Evolutionary conservation across 2,329 filamentous ascomycete genomes (phyloP).

Genomic region (Zasmidium angulare): DNA sequence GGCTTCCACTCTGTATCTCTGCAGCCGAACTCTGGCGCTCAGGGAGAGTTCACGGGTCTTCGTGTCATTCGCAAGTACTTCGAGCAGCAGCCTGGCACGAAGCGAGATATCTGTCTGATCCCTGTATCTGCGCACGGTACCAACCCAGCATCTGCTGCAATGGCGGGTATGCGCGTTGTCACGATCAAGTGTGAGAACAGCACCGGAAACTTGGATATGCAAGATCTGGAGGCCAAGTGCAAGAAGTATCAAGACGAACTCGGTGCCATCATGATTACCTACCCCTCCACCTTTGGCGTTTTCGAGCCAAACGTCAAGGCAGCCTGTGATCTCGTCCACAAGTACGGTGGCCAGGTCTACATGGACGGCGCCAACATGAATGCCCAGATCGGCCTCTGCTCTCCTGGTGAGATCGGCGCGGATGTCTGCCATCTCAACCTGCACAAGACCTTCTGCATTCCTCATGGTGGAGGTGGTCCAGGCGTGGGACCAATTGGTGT

Average conservation of each 20-base stretch:
- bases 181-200: slow-evolving; percentile 84
- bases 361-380: slow-evolving; percentile 99
- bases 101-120: slow-evolving; percentile 89
- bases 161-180: slow-evolving; percentile 94
- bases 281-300: slow-evolving; percentile 91
- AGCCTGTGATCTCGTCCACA: slow-evolving; percentile 81
- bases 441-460: slow-evolving; percentile 99
- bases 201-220: slow-evolving; percentile 87
- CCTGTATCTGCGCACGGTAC: slow-evolving; percentile 94
- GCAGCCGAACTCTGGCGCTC: slow-evolving; percentile 93
- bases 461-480: slow-evolving; percentile 89
- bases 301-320: slow-evolving; percentile 88
- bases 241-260: slow-evolving; percentile 82
- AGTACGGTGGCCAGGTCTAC: slow-evolving; percentile 89
- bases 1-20: slow-evolving; percentile 87
- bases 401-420: slow-evolving; percentile 89
- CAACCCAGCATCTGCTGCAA: slow-evolving; percentile 90
- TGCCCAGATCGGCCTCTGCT: slow-evolving; percentile 92
- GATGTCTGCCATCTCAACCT: slow-evolving; percentile 97
- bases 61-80: slow-evolving; percentile 84
- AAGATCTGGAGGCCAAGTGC: slow-evolving; percentile 82
- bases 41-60: slow-evolving; percentile 91
- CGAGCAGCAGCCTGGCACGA: slow-evolving; percentile 64
- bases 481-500: slow-evolving; percentile 94
- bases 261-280: slow-evolving; percentile 94